Conservation (phyloP, 495 filamentous ascomycete species). For the Neurospora sp. region DNA sequence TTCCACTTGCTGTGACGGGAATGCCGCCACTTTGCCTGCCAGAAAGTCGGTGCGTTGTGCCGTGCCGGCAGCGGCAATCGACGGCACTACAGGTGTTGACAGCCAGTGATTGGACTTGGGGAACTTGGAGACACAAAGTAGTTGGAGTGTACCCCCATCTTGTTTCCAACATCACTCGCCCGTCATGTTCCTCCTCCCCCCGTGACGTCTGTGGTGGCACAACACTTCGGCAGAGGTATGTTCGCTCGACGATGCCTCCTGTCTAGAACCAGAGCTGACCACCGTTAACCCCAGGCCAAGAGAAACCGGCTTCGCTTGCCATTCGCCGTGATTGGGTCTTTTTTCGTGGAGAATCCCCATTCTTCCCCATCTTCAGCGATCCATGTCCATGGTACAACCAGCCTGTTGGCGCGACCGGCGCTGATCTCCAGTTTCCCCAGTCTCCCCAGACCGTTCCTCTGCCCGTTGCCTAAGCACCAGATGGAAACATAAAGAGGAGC, state of each 20-base stretch:
- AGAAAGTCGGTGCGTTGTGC: not conserved
- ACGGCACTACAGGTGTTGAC: not conserved
- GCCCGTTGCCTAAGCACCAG: not conserved
- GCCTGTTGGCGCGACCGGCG: not conserved
- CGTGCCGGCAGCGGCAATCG: not conserved
- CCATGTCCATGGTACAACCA: not conserved
- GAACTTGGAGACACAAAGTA: not conserved
- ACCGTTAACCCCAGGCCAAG: not conserved
- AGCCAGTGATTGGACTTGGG: not conserved
- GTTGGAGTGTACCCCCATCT: not conserved
- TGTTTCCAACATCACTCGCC: not conserved
- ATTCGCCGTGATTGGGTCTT: not conserved
- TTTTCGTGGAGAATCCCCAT: not conserved
- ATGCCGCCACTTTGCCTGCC: not conserved
- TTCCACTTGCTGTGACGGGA: not conserved
- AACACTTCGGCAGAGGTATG: not conserved
- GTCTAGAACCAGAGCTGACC: not conserved
- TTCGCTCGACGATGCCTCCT: not conserved
- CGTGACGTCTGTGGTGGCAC: not conserved
- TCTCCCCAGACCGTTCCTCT: not conserved
- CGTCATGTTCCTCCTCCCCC: not conserved
- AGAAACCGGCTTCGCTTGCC: not conserved
- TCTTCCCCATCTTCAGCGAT: not conserved
- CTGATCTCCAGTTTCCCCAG: not conserved
- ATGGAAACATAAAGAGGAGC: not conserved